Base-by-base conservation (phyloP, 2,329 filamentous ascomycete genomes). In the Fusarium concolor region DNA sequence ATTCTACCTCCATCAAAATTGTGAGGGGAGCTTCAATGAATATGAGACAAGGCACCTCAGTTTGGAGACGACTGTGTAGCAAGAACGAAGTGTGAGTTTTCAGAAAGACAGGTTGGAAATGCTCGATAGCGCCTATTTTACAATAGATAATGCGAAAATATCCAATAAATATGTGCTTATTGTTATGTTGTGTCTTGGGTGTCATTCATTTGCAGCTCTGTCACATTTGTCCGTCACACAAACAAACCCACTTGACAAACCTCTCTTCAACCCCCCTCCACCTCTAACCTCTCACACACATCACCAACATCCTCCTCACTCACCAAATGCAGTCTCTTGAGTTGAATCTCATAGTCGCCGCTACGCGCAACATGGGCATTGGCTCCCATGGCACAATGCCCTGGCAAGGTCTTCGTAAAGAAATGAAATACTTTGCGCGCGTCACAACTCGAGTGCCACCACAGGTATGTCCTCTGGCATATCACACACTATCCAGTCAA, bases 341-440 rank as follows among this genome's bases (percentile, higher is more conserved):
- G 70, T 83, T 97, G 54, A 97, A 93, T n/a, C 87, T 97, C 73
- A 91, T 98, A 78, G 93, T 97, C 73, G 95, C 93, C n/a, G 91
- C 94, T 18, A 97, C 94, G n/a, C 90, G 90, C 52, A 88, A 84
- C 74, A 92, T 97, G 84, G 96, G 96, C 77, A 98, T 99, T 74
- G 96, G 96, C 61, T 85, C 87, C 45, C 84, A 86, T 62, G 93
- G 93, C 62, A 86, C 84, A 5, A 88, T 99, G 55, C 96, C 96
- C 6, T 99, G 96, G 96, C 92, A 91, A 0, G 91, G 91, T 42
- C 86, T 98, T 33, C 92, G 90, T 79, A 90, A 91, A 67, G 96
- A 99, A 80, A 97, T 99, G 93, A 89, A 89, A 38, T 98, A 97
- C 79, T 99, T 99, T 78, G 92, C 93, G 18, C 90, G 94, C 61